Evolutionary conservation across 2,329 filamentous ascomycete genomes (phyloP).

Genomic region (Ophiostoma tasmaniense): DNA sequence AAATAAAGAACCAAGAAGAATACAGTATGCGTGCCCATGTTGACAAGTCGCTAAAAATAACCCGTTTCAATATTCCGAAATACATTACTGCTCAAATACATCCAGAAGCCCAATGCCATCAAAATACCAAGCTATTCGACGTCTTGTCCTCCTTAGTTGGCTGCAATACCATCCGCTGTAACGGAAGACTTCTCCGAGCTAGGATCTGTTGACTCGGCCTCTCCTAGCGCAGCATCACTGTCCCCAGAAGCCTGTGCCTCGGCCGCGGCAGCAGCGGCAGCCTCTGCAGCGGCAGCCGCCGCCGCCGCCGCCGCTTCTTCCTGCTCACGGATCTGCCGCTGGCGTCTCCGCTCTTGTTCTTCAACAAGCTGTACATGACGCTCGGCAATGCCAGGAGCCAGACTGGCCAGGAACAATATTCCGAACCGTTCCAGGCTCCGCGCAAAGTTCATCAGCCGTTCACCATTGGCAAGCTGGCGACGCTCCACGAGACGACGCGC

Average conservation of each 20-base stretch:
- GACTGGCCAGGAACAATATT: slow-evolving; percentile 56
- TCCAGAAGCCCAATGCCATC: neutral
- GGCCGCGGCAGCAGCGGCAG: slow-evolving; percentile 4
- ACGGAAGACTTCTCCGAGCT: neutral
- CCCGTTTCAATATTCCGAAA: neutral
- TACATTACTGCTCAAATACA: neutral
- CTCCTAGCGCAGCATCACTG: neutral
- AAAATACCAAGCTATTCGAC: neutral
- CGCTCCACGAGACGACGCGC: slow-evolving; percentile 47
- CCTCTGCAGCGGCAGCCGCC: slow-evolving; percentile 25
- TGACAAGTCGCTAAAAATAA: neutral
- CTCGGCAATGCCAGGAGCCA: slow-evolving; percentile 58
- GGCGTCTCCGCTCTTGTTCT: slow-evolving; percentile 36
- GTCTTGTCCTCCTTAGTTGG: neutral
- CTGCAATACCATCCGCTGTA: neutral
- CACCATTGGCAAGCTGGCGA: slow-evolving; percentile 36
- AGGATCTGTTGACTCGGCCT: neutral
- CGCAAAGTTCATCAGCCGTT: slow-evolving; percentile 42
- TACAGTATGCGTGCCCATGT: neutral
- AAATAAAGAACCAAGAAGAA: neutral
- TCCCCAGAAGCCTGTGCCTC: neutral
- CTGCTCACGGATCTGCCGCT: slow-evolving; percentile 34
- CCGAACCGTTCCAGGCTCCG: slow-evolving; percentile 51
- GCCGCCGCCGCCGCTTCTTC: slow-evolving; percentile 31
- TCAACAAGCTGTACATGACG: slow-evolving; percentile 53